phyloP scores from a whole-genome alignment of 495 filamentous ascomycete genomes.

The Aspergillus mulundensis region DNA sequence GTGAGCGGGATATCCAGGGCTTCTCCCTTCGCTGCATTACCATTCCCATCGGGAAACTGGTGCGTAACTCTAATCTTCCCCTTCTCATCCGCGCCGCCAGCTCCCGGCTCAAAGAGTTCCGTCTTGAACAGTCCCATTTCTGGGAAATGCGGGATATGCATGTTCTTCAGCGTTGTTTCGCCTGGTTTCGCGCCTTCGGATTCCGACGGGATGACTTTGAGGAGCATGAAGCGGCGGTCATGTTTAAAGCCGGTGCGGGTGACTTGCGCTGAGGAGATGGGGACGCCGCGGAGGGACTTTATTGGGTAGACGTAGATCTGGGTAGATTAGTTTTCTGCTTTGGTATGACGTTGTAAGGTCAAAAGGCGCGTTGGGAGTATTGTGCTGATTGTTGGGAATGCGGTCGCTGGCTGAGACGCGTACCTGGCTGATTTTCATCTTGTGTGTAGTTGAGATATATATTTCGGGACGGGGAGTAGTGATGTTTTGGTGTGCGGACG shows the following conservation, averaged over 20 bases:
- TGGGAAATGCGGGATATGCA: constrained; percentile 62
- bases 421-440: constrained; percentile 44
- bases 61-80: background rate
- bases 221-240: constrained; percentile 78
- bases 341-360: background rate
- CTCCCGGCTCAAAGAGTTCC: constrained; percentile 39
- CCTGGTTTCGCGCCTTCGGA: constrained; percentile 2
- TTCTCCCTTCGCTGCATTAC: background rate
- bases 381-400: background rate
- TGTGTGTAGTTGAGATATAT: constrained; percentile 4
- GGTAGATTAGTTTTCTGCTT: background rate
- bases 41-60: background rate
- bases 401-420: background rate
- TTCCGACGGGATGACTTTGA: constrained; percentile 43
- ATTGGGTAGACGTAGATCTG: constrained; percentile 87
- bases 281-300: constrained; percentile 71
- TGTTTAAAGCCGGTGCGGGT: constrained; percentile 65
- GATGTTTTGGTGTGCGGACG: background rate
- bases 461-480: background rate
- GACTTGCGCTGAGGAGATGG: constrained; percentile 51
- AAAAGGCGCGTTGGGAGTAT: background rate
- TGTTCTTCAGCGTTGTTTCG: constrained; percentile 47
- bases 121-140: constrained; percentile 67
- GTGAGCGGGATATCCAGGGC: constrained; percentile 55
- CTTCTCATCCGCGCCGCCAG: constrained; percentile 1